Base-by-base conservation (phyloP, 257 asterid species). In the Solanum chmielewskii region DNA sequence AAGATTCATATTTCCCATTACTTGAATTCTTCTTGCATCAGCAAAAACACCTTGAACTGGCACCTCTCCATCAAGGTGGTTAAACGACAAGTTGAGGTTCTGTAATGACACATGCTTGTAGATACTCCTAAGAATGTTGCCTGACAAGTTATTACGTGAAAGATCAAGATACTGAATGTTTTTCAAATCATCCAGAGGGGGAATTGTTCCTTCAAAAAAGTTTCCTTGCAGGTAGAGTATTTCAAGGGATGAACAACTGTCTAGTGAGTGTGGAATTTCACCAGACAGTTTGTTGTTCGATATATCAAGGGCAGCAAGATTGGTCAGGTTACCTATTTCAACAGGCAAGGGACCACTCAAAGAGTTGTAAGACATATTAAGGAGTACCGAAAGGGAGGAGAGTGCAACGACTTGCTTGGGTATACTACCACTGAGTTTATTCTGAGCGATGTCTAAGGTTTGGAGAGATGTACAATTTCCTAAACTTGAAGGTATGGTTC, bases 211-310 rank as follows among this genome's bases (percentile, higher is more conserved):
- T 12, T 45, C 70, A 45, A 93, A 88, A 14, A 59, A 44, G 85
- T 93, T 91, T 18, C 83, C 92, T 71, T 90, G 89, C 73, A 92
- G 77, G 60, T 59, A 59, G 64, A 93, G 89, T 66, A 74, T 77
- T 87, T 91, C 91, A 83, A 92, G 37, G 76, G 33, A 74, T 87
- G 91, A 47, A 86, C 94, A 92, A 69, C 87, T 84, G 33, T 89
- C 92, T 41, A 92, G 41, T 11, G 88, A 77, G 52, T 85, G 87
- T 56, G 93, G 90, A 85, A 93, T 90, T 86, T 70, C 89, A 84
- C 93, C 93, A 68, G 91, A 91, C 45, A 93, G 69, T 37, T 56
- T 88, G 87, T 93, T 93, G 89, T 88, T 45, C 9, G 93, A 90
- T 41, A 93, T 76, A 45, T 91, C 91, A 68, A 90, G 78, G 14